Percentiles rank a stretch among this genome's conserved stretches.
phyloP scores from a whole-genome alignment of 2,329 filamentous ascomycete species.

The Magnaporthiopsis rhizophila region DNA sequence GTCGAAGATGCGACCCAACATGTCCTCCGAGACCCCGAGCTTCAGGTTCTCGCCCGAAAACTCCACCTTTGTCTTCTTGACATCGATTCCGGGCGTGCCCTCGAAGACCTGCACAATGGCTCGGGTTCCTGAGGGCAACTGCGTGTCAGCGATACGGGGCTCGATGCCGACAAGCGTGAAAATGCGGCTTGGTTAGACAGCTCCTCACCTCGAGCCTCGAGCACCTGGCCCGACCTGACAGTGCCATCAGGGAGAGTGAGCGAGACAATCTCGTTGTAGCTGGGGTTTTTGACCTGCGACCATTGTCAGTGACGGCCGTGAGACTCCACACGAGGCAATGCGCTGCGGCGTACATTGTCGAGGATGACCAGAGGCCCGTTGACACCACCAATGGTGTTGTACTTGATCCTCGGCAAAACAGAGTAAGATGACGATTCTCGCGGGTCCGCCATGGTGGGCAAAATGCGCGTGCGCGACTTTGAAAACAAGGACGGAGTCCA shows the following conservation, averaged over 20 bases:
- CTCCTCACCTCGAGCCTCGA: conserved; percentile 84
- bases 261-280: conserved; percentile 96
- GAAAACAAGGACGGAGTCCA: background rate
- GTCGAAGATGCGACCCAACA: conserved; percentile 98
- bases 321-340: background rate
- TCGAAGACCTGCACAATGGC: conserved; percentile 98
- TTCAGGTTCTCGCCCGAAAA: conserved; percentile 97
- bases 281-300: conserved; percentile 85
- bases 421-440: conserved; percentile 54
- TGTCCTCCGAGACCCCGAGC: conserved; percentile 98
- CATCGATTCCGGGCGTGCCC: conserved; percentile 93
- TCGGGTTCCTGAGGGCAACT: conserved; percentile 60
- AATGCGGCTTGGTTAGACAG: background rate
- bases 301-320: conserved; percentile 15
- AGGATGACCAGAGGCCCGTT: conserved; percentile 97
- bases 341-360: conserved; percentile 64
- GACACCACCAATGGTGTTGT: conserved; percentile 97
- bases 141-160: background rate
- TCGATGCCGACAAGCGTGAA: background rate
- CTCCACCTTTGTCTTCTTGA: conserved; percentile 99
- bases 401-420: conserved; percentile 61
- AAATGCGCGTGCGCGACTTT: background rate
- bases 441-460: conserved; percentile 42
- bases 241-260: conserved; percentile 93
- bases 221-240: conserved; percentile 85